Evolutionary conservation across 495 filamentous ascomycete genomes (phyloP).

Genomic region (Penicillium daleae): DNA sequence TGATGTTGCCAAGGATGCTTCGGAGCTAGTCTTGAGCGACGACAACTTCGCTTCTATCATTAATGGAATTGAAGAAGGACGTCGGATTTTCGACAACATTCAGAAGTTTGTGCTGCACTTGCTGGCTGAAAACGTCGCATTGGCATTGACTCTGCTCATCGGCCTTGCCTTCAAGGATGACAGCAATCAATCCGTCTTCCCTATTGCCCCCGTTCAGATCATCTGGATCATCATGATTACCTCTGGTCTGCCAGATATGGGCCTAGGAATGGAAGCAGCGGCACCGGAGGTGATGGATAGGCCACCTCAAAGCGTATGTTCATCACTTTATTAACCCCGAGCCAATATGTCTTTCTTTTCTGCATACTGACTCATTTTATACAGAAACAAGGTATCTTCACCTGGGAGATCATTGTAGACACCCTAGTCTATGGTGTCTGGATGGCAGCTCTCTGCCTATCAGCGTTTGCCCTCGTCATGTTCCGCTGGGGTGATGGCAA

Average conservation of each 20-base stretch:
- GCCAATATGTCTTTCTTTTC: too few relatives aligned
- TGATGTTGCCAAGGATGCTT: constrained; percentile 87
- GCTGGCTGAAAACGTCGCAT: constrained; percentile 72
- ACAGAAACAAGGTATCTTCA: constrained; percentile 70
- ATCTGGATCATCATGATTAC: constrained; percentile 82
- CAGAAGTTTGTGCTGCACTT: constrained; percentile 79
- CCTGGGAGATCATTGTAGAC: constrained; percentile 67
- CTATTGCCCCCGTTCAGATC: constrained; percentile 72
- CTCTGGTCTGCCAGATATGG: constrained; percentile 74
- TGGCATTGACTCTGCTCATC: constrained; percentile 68
- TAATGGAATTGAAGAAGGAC: constrained; percentile 71
- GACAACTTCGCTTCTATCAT: constrained; percentile 88
- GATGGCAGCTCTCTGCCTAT: constrained; percentile 69
- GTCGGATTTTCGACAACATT: constrained; percentile 76
- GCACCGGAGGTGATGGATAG: constrained; percentile 68
- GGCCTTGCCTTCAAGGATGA: constrained; percentile 73
- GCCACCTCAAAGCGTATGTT: constrained; percentile 61
- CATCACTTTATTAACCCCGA: not conserved
- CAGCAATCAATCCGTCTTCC: constrained; percentile 67
- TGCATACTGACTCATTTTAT: constrained; percentile 29
- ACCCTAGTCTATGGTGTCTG: constrained; percentile 71
- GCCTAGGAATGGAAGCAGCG: constrained; percentile 70
- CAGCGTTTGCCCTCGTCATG: constrained; percentile 66
- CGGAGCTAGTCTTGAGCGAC: constrained; percentile 78
- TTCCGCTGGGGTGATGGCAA: constrained; percentile 69